Evolutionary conservation across 2,329 filamentous ascomycete species (phyloP).

Genomic region (Arthrinium puccinioides): DNA sequence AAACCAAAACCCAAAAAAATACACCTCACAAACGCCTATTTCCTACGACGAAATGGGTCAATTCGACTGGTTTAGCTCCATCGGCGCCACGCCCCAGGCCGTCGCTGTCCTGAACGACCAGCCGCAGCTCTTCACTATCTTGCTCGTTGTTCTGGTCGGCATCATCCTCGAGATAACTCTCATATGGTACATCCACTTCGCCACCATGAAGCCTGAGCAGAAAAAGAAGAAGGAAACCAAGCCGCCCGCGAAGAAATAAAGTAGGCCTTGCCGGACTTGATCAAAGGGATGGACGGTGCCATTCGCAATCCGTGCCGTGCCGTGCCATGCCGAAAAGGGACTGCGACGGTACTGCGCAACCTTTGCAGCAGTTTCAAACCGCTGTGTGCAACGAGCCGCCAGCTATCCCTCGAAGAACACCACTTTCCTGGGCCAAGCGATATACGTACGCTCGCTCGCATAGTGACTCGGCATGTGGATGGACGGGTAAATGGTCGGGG

Average conservation of each 20-base stretch:
- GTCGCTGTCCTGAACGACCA: slow-evolving; percentile 56
- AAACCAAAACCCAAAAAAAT: neutral
- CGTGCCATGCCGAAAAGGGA: no score
- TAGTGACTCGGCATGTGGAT: no score
- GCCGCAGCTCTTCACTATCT: slow-evolving; percentile 49
- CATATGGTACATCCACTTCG: slow-evolving; percentile 52
- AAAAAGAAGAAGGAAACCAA: slow-evolving; percentile 42
- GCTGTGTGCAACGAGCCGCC: no score
- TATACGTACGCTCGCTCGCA: no score
- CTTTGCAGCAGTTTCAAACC: no score
- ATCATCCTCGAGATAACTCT: slow-evolving; percentile 38
- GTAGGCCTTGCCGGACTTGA: no score
- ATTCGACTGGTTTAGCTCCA: slow-evolving; percentile 49
- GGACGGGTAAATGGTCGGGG: no score
- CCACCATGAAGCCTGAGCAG: slow-evolving; percentile 55
- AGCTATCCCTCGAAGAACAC: no score
- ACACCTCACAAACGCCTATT: slow-evolving; percentile 6
- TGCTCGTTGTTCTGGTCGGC: slow-evolving; percentile 45
- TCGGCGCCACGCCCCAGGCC: slow-evolving; percentile 51
- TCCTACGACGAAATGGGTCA: slow-evolving; percentile 45
- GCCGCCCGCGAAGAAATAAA: slow-evolving; percentile 10
- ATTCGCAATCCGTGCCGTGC: no score
- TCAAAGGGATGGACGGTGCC: no score
- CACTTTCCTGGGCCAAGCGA: no score
- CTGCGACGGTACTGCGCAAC: no score